These are phyloP conservation scores for Ceratocystis albifundus DNA, from an alignment of 2,329 filamentous ascomycete species.

Conservation along the genomic window DNA sequence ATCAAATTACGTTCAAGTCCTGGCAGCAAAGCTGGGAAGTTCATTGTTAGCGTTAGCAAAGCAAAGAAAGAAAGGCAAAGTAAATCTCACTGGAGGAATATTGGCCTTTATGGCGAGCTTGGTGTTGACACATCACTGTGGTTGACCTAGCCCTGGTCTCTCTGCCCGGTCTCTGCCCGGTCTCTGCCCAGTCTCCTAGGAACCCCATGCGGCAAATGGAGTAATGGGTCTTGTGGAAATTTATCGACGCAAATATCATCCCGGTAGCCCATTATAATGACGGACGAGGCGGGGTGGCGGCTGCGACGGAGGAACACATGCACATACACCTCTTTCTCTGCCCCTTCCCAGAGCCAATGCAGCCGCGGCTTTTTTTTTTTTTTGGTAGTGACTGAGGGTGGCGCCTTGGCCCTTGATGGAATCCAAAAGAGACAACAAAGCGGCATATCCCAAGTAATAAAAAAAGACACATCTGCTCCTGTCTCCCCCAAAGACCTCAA, in stretches of 20 bases:
- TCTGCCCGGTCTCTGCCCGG: neutral
- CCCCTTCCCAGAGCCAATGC: neutral
- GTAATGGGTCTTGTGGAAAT: neutral
- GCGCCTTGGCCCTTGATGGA: too few relatives aligned
- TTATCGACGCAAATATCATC: neutral
- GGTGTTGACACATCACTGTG: too few relatives aligned
- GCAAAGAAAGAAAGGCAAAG: too few relatives aligned
- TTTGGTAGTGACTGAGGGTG: neutral
- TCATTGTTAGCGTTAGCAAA: too few relatives aligned
- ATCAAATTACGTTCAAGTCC: neutral
- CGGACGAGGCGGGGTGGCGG: neutral
- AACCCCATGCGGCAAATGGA: neutral
- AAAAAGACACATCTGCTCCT: too few relatives aligned
- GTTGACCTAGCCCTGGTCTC: neutral
- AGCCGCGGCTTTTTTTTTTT: slow-evolving; percentile 1
- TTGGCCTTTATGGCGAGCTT: too few relatives aligned
- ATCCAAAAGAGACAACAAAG: too few relatives aligned
- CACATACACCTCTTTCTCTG: neutral
- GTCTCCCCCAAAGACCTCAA: neutral
- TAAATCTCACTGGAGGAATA: too few relatives aligned
- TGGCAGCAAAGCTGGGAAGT: neutral
- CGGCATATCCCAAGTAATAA: too few relatives aligned
- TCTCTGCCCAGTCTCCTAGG: neutral
- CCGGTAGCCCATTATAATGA: slow-evolving; percentile 4
- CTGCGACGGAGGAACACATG: neutral